A percentile compares a stretch with the other conserved stretches of the same genome.
Evolutionary conservation across 2,329 filamentous ascomycete genomes (phyloP).

Genomic region (Blumeria hordei): DNA sequence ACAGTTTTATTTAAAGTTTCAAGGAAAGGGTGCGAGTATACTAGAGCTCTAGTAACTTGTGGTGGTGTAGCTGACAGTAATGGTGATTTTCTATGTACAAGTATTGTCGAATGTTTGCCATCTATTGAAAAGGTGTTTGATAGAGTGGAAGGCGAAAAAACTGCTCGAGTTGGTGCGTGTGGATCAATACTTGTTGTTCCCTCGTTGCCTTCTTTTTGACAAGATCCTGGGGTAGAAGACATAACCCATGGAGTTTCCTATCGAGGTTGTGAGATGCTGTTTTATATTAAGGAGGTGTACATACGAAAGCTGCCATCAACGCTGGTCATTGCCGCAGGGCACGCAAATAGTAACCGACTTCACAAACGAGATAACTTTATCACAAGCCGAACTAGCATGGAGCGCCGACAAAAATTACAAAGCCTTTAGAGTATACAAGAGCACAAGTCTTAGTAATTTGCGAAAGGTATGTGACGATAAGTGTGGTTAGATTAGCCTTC

Average conservation of each 20-base stretch:
- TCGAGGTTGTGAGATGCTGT: slow-evolving; percentile 2
- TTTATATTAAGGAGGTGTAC: slow-evolving; percentile 1
- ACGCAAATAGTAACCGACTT: no score
- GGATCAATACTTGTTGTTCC: slow-evolving; percentile 4
- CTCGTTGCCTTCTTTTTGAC: slow-evolving; percentile 11
- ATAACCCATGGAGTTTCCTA: slow-evolving; percentile 17
- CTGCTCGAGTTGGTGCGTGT: slow-evolving; percentile 50
- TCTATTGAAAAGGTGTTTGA: slow-evolving; percentile 36
- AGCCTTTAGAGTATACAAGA: no score
- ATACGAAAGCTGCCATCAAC: slow-evolving; percentile 16
- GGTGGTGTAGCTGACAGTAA: slow-evolving; percentile 81
- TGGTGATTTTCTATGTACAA: slow-evolving; percentile 92
- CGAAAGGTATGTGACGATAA: no score
- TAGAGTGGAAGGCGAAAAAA: slow-evolving; percentile 69
- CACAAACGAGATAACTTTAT: no score
- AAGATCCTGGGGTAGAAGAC: slow-evolving; percentile 13
- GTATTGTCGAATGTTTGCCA: slow-evolving; percentile 67
- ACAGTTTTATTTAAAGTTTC: slow-evolving; percentile 67
- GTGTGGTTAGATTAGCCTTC: no score
- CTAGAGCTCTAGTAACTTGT: slow-evolving; percentile 77
- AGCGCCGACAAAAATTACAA: no score
- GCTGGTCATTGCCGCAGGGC: slow-evolving; percentile 12
- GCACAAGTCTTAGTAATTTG: no score
- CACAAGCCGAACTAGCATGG: no score
- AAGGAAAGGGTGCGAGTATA: slow-evolving; percentile 88